phyloP scores from a whole-genome alignment of 257 asterid species.

The Salvia miltiorrhiza region DNA sequence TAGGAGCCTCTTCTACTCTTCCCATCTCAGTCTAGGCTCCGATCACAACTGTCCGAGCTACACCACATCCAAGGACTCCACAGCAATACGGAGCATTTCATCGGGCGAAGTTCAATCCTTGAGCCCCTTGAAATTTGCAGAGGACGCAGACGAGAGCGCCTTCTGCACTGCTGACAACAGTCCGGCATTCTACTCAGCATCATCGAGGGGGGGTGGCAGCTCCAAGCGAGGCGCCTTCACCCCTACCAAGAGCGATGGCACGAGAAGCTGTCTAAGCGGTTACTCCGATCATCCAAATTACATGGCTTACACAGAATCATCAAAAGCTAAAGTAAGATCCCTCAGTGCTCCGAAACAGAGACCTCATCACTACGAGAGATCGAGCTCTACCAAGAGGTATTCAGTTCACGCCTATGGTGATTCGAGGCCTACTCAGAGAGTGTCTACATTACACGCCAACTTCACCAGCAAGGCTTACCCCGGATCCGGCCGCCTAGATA shows the following conservation, averaged over 20 bases:
- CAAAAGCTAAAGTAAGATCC: conserved; percentile 81
- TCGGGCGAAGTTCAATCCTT: conserved; percentile 54
- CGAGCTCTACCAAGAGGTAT: conserved; percentile 61
- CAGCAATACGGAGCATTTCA: conserved; percentile 43
- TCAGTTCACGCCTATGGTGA: conserved; percentile 53
- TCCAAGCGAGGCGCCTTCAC: conserved; percentile 54
- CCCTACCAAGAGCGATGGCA: conserved; percentile 68
- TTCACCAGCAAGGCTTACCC: conserved; percentile 64
- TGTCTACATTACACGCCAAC: conserved; percentile 34
- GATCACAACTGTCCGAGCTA: conserved; percentile 53
- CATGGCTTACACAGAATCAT: conserved; percentile 81
- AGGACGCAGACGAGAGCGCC: conserved; percentile 34
- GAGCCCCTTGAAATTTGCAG: conserved; percentile 38
- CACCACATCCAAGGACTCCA: conserved; percentile 59
- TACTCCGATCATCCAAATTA: conserved; percentile 70
- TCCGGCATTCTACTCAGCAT: conserved; percentile 49
- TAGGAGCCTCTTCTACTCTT: conserved; percentile 45
- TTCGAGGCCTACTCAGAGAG: conserved; percentile 40
- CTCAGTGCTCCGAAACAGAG: conserved; percentile 87
- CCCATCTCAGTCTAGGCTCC: conserved; percentile 48
- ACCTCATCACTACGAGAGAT: conserved; percentile 55
- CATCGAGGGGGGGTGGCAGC: conserved; percentile 40
- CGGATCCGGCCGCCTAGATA: conserved; percentile 75
- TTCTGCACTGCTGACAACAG: conserved; percentile 60
- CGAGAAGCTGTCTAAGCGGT: conserved; percentile 60